A percentile compares a stretch with the other conserved stretches of the same genome.
Evolutionary conservation across 2,329 filamentous ascomycete genomes (phyloP).

Genomic region (Xylariaceae sp.): DNA sequence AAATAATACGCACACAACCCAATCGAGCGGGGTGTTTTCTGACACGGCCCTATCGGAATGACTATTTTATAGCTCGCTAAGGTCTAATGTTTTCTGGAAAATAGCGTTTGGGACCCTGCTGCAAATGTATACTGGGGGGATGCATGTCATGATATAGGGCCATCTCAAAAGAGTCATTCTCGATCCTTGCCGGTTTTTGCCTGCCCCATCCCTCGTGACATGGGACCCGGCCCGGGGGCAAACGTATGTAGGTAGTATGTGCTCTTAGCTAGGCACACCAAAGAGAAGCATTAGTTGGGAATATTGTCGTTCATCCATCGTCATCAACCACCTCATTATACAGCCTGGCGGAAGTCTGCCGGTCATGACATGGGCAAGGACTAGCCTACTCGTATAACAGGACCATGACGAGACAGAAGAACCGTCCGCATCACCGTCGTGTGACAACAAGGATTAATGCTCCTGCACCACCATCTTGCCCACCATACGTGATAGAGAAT

Average conservation of each 20-base stretch:
- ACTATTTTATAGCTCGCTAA: neutral
- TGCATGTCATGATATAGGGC: slow-evolving; percentile 2
- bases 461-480: slow-evolving; percentile 5
- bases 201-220: neutral
- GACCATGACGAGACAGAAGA: slow-evolving; percentile 4
- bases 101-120: neutral
- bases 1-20: slow-evolving; percentile 5
- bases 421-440: slow-evolving; percentile 1
- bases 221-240: neutral
- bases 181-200: neutral
- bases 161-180: neutral
- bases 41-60: neutral
- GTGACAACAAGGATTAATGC: slow-evolving; percentile 3
- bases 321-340: neutral
- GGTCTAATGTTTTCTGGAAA: neutral
- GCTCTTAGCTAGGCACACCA: neutral
- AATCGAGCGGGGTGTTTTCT: slow-evolving; percentile 14
- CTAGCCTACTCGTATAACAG: too few relatives aligned
- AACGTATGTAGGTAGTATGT: too few relatives aligned
- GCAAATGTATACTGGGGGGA: neutral
- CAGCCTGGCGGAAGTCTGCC: neutral
- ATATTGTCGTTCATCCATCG: neutral
- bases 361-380: neutral
- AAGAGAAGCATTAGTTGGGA: neutral
- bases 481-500: slow-evolving; percentile 4